Conservation (phyloP, 1,139 yeast genomes). For the Citeromyces siamensis region DNA sequence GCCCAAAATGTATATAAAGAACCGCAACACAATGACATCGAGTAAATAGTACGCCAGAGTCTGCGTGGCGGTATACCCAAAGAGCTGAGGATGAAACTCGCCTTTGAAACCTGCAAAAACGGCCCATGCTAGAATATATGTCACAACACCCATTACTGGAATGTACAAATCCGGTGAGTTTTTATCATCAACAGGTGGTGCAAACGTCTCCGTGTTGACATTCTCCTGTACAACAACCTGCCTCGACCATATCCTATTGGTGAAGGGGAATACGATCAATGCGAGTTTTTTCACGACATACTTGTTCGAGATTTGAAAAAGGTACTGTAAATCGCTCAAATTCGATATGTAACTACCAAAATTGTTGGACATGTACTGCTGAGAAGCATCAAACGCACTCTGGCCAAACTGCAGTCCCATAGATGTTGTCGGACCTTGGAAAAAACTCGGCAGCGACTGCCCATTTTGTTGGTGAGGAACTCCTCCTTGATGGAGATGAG, state of each 20-base stretch:
- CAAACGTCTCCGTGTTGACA: conserved; percentile 34
- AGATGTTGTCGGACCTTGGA: conserved; percentile 72
- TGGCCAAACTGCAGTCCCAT: conserved; percentile 88
- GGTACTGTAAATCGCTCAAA: conserved; percentile 53
- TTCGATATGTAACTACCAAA: conserved; percentile 38
- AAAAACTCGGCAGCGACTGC: conserved; percentile 23
- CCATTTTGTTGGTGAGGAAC: conserved; percentile 6
- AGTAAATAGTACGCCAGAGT: conserved; percentile 73
- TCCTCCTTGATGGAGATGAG: conserved; percentile 6
- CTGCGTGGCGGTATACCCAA: conserved; percentile 85
- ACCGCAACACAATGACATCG: conserved; percentile 50
- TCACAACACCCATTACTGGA: conserved; percentile 86
- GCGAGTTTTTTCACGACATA: conserved; percentile 69
- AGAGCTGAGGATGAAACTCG: conserved; percentile 84
- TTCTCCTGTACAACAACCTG: conserved; percentile 13
- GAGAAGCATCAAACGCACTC: conserved; percentile 60
- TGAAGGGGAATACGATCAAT: conserved; percentile 77
- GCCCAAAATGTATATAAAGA: conserved; percentile 50
- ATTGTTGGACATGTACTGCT: conserved; percentile 65
- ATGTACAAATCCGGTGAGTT: conserved; percentile 97
- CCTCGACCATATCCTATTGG: conserved; percentile 70
- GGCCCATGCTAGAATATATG: conserved; percentile 80
- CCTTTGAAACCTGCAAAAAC: conserved; percentile 81
- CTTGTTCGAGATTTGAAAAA: conserved; percentile 84
- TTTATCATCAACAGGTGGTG: conserved; percentile 69